Evolutionary conservation across 2,329 filamentous ascomycete genomes (phyloP).

Genomic region (Aspergillus ochraceoroseus): DNA sequence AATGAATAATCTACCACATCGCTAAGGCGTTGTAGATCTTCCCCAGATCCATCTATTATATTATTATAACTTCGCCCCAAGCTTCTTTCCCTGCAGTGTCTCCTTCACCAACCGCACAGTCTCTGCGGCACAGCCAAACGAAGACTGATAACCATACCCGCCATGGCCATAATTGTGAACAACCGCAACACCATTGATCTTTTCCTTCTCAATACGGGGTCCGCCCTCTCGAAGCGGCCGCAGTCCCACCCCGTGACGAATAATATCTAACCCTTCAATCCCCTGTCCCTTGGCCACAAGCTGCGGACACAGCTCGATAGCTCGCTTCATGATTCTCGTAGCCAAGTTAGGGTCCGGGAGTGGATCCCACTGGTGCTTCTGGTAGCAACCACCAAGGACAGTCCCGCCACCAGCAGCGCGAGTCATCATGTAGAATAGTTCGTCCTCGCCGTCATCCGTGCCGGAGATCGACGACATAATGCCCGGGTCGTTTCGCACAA

Average conservation of each 20-base stretch:
- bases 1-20: no score
- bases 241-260: slow-evolving; percentile 77
- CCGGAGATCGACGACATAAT: slow-evolving; percentile 67
- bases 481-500: slow-evolving; percentile 73
- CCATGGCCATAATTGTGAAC: slow-evolving; percentile 46
- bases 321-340: slow-evolving; percentile 73
- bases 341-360: slow-evolving; percentile 76
- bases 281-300: slow-evolving; percentile 54
- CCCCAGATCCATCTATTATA: no score
- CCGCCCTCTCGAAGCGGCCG: slow-evolving; percentile 70
- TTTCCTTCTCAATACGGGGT: slow-evolving; percentile 69
- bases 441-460: slow-evolving; percentile 66
- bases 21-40: no score
- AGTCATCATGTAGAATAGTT: slow-evolving; percentile 76
- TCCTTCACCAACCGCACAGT: slow-evolving; percentile 64
- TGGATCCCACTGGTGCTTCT: slow-evolving; percentile 72
- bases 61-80: slow-evolving; percentile 35
- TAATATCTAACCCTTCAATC: slow-evolving; percentile 66
- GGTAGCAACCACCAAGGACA: slow-evolving; percentile 79
- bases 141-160: slow-evolving; percentile 60
- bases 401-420: slow-evolving; percentile 73
- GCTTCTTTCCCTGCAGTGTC: slow-evolving; percentile 30
- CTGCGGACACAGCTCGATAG: slow-evolving; percentile 34
- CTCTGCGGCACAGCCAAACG: slow-evolving; percentile 65
- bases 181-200: slow-evolving; percentile 55